Evolutionary conservation across 148 eudicot genomes (phyloP), one percentile per base, ranked within the genome.

Genomic region (Chenopodium berlandieri): DNA sequence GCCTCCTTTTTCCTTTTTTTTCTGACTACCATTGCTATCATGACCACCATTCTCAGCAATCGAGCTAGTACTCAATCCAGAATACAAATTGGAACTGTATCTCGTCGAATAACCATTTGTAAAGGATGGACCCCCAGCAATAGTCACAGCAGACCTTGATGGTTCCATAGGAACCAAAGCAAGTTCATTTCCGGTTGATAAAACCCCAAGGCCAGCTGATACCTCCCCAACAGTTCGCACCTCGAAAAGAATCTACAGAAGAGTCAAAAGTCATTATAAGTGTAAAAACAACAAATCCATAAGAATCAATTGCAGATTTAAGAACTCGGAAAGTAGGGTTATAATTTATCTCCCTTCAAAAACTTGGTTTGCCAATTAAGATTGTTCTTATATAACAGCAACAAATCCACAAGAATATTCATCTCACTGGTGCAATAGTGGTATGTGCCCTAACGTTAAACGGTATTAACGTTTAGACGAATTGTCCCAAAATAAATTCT

Each of bases 91-190:
- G 73, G 95, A 89, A 82, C 76, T 80, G 67, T 84, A 85, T 79
- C 89, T 81, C 25, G 87, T 64, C 71, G 94, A 87, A 84, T 84
- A 75, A 54, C 97, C 99, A 90, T 92, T 97, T 17, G 98, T 88
- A 83, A 90, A 70, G 78, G 91, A 68, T 86, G 98, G 99, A 16
- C 99, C 99, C 23, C 99, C 98, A 77, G 95, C 99, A 87, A 96
- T 96, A 40, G 98, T 89, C 65, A 89, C 78, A 76, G 93, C 73
- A 79, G 98, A 94, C 83, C 94, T 92, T 32, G 88, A 22, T 62
- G 99, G 98, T 86, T 96, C 99, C 65, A 90, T 86, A 72, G 95
- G 93, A 83, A 94, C 97, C 91, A 94, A 84, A 73, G 98, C 95
- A 66, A 97, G 83, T 74, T 90, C 93, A 80, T 94, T 91, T 71